Conservation (phyloP, 2,329 filamentous ascomycete genomes). For the Blastomyces silverae region DNA sequence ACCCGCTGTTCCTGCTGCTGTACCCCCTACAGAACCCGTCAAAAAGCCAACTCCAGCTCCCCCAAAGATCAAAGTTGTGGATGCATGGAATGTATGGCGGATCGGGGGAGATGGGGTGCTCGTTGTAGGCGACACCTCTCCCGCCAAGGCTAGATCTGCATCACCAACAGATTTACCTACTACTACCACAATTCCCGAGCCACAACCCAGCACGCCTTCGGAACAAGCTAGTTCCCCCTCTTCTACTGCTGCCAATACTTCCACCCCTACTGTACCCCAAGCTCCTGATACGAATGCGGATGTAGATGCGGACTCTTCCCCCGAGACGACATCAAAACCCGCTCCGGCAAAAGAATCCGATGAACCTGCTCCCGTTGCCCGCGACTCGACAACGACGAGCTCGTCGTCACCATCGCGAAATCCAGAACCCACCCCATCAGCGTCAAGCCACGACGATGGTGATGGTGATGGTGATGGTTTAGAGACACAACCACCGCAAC, state of each 20-base stretch:
- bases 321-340: background rate
- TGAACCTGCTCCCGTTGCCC: background rate
- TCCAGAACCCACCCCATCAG: background rate
- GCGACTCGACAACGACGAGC: slow-evolving; percentile 2
- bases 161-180: background rate
- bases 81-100: slow-evolving; percentile 39
- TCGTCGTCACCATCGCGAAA: slow-evolving; percentile 6
- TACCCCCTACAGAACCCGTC: slow-evolving; percentile 16
- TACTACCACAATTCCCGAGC: background rate
- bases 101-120: slow-evolving; percentile 32
- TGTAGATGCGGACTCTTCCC: background rate
- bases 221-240: too few species aligned
- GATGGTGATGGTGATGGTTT: background rate
- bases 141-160: background rate
- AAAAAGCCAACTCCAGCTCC: slow-evolving; percentile 22
- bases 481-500: background rate
- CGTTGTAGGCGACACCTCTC: slow-evolving; percentile 25
- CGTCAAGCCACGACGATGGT: slow-evolving; percentile 6
- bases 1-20: slow-evolving; percentile 50
- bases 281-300: background rate
- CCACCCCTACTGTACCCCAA: background rate
- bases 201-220: background rate
- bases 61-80: slow-evolving; percentile 37
- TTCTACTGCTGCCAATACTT: background rate
- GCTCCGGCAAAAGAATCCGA: background rate